Evolutionary conservation across 225 moss, liverwort and hornwort genomes (phyloP).

Genomic region (Bryoerythrophyllum caledonicum): DNA sequence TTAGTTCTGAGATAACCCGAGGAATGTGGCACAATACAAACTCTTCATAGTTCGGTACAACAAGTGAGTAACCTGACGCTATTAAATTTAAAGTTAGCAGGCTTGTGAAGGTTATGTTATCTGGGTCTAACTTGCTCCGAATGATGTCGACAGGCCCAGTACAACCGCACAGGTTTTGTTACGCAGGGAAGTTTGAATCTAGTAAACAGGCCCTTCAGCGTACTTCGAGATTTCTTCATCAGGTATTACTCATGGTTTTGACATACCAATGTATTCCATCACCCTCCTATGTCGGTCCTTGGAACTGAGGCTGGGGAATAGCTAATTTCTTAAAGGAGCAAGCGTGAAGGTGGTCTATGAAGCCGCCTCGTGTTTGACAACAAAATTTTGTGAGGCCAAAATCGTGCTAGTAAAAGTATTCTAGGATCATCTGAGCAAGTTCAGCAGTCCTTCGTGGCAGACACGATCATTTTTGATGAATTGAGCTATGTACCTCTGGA

Average conservation of each 20-base stretch:
- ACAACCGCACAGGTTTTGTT: constrained; percentile 24
- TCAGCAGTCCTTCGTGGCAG: constrained; percentile 14
- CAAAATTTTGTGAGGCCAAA: constrained; percentile 19
- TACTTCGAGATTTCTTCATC: constrained; percentile 14
- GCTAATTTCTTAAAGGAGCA: constrained; percentile 5
- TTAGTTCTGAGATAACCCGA: constrained; percentile 23
- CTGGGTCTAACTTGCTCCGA: constrained; percentile 19
- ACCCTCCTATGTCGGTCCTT: constrained; percentile 22
- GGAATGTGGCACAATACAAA: constrained; percentile 18
- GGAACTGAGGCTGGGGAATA: constrained; percentile 16
- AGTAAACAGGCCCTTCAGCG: constrained; percentile 9
- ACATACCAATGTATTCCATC: constrained; percentile 17
- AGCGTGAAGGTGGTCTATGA: constrained; percentile 7
- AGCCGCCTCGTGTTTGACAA: constrained; percentile 14
- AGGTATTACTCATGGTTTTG: constrained; percentile 23
- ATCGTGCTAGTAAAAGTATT: constrained; percentile 6
- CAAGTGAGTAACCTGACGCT: constrained; percentile 32
- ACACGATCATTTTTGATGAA: not conserved
- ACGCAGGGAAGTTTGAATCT: constrained; percentile 15
- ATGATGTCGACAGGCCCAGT: constrained; percentile 21
- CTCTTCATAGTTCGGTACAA: constrained; percentile 7
- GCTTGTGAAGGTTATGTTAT: constrained; percentile 12
- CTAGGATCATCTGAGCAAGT: constrained; percentile 14
- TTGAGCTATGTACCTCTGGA: constrained; percentile 2
- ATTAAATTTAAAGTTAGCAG: not conserved